Evolutionary conservation across 345 rosid genomes (phyloP).

Genomic region (Populus simonii): DNA sequence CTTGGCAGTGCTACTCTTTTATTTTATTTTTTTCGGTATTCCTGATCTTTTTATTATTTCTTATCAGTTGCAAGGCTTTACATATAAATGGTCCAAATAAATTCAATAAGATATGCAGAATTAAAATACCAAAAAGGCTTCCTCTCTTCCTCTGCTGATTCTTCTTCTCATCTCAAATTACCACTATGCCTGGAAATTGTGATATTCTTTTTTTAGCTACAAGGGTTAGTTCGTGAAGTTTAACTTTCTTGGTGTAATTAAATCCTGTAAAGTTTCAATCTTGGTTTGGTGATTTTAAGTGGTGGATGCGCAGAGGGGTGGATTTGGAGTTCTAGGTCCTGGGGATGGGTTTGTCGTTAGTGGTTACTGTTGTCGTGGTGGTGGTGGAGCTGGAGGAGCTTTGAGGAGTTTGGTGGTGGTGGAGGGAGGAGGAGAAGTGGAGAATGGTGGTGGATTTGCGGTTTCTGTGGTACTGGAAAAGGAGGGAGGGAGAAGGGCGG

Average conservation of each 20-base stretch:
- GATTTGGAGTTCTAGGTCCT: slow-evolving; percentile 62
- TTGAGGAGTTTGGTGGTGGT: slow-evolving; percentile 14
- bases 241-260: slow-evolving; percentile 42
- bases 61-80: too few species aligned
- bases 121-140: too few species aligned
- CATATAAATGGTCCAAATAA: too few species aligned
- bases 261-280: slow-evolving; percentile 3
- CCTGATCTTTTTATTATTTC: too few species aligned
- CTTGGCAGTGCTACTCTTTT: too few species aligned
- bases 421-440: slow-evolving; percentile 27
- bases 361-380: slow-evolving; percentile 2
- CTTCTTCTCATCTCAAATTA: too few species aligned
- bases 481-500: background rate
- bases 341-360: slow-evolving; percentile 25
- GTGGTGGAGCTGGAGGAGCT: background rate
- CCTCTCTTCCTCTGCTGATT: too few species aligned
- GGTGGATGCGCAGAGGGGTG: slow-evolving; percentile 38
- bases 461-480: slow-evolving; percentile 19
- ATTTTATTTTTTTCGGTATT: too few species aligned
- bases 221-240: slow-evolving; percentile 57
- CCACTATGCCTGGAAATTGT: slow-evolving; percentile 60
- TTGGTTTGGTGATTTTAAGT: slow-evolving; percentile 27
- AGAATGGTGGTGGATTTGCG: slow-evolving; percentile 8
- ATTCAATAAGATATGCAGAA: too few species aligned
- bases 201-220: slow-evolving; percentile 53